phyloP scores from a whole-genome alignment of 1,284 basidiomycete genomes.

The Xerocomus minutiporus region DNA sequence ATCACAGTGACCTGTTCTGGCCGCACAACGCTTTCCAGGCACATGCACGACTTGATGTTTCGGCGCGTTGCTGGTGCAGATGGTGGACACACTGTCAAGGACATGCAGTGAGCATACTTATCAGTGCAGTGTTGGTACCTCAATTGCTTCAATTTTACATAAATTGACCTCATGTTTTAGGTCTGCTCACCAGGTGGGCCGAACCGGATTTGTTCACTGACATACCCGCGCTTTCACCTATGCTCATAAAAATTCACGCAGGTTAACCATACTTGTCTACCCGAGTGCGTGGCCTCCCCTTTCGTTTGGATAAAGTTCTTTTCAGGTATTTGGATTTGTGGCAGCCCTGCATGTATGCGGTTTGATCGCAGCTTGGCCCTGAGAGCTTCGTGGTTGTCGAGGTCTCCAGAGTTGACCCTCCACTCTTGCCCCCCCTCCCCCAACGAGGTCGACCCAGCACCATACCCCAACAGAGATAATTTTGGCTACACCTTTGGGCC shows the following conservation, averaged over 20 bases:
- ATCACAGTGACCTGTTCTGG: not conserved
- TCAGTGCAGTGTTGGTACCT: constrained; percentile 44
- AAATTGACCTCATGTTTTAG: constrained; percentile 21
- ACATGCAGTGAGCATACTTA: constrained; percentile 40
- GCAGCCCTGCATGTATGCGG: not conserved
- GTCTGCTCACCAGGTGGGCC: constrained; percentile 38
- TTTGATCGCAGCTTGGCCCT: not conserved
- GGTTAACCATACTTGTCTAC: not conserved
- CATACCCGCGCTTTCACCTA: not conserved
- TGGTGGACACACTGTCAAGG: not conserved
- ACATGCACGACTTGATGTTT: not conserved
- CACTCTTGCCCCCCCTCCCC: not conserved
- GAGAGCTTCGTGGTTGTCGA: not conserved
- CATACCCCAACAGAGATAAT: not conserved
- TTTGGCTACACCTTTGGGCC: not conserved
- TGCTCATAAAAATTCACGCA: not conserved
- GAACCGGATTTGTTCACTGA: not conserved
- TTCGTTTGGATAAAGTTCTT: not conserved
- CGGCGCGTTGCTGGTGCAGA: not conserved
- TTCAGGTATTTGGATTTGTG: not conserved
- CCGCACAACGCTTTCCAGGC: not conserved
- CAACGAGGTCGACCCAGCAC: not conserved
- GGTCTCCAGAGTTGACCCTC: not conserved
- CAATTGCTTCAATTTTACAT: not conserved
- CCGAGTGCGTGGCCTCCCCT: not conserved